Conservation (phyloP, 495 filamentous ascomycete genomes). For the Ascodesmis nigricans region DNA sequence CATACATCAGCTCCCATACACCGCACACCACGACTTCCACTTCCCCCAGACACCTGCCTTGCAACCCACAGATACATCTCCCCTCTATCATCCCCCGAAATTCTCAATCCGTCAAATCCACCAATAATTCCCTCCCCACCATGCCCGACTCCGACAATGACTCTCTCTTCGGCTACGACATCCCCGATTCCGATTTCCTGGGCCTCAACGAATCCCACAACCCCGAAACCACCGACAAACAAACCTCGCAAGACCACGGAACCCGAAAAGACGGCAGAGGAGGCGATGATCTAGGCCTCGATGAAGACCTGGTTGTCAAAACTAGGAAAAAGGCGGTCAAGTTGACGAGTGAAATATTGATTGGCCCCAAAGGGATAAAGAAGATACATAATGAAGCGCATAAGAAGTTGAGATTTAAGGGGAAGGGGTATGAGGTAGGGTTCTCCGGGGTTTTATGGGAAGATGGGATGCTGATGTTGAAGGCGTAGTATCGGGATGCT, state of each 20-base stretch:
- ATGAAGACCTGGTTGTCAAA: slow-evolving; percentile 62
- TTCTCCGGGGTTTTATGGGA: not conserved
- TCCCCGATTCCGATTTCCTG: slow-evolving; percentile 29
- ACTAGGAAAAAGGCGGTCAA: slow-evolving; percentile 57
- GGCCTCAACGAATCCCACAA: slow-evolving; percentile 17
- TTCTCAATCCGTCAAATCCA: too few species aligned
- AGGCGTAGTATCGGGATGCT: slow-evolving; percentile 56
- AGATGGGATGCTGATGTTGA: slow-evolving; percentile 7
- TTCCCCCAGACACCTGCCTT: too few species aligned
- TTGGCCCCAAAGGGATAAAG: slow-evolving; percentile 46
- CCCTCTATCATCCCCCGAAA: too few species aligned
- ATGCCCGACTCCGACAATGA: slow-evolving; percentile 19
- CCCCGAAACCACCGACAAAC: not conserved
- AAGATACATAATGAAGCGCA: slow-evolving; percentile 52
- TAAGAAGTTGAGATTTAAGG: slow-evolving; percentile 56
- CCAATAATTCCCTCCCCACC: too few species aligned
- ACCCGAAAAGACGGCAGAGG: slow-evolving; percentile 23
- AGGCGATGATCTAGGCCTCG: slow-evolving; percentile 42
- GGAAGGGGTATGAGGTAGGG: slow-evolving; percentile 76
- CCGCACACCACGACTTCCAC: too few species aligned
- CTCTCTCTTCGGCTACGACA: slow-evolving; percentile 52
- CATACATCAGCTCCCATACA: too few species aligned
- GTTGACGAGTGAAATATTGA: slow-evolving; percentile 23
- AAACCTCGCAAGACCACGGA: slow-evolving; percentile 5
- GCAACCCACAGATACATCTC: too few species aligned